Evolutionary conservation across 441 rosid genomes (phyloP).

Genomic region (Pelargonium fulgidum): DNA sequence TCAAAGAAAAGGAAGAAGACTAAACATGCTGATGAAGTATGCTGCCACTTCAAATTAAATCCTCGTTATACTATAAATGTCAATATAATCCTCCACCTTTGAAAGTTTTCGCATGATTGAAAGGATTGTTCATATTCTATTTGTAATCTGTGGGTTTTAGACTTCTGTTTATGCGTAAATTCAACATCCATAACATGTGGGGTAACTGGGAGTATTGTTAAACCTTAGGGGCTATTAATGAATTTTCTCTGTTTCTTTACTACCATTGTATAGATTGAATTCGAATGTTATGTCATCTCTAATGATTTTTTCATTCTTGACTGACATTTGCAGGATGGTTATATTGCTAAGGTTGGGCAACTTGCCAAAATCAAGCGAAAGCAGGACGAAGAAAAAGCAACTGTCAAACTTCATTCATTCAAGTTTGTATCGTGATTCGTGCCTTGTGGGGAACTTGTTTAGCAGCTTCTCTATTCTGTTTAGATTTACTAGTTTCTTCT

Average conservation of each 20-base stretch:
- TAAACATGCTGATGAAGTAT: conserved; percentile 24
- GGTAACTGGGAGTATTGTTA: not conserved
- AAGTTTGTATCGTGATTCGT: conserved; percentile 33
- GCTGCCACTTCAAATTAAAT: conserved; percentile 14
- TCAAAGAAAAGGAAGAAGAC: conserved; percentile 28
- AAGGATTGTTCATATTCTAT: not conserved
- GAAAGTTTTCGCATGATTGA: not conserved
- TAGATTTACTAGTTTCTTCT: conserved; percentile 23
- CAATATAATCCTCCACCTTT: not conserved
- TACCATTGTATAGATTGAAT: not conserved
- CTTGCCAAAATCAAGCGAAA: conserved; percentile 58
- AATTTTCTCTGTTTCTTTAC: not conserved
- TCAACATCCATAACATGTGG: not conserved
- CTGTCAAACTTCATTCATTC: conserved; percentile 56
- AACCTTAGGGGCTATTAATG: not conserved
- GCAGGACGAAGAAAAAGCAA: conserved; percentile 72
- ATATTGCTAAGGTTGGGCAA: conserved; percentile 48
- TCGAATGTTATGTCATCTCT: conserved; percentile 3
- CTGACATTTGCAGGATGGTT: conserved; percentile 36
- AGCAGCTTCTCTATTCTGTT: conserved; percentile 17
- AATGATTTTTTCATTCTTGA: conserved; percentile 16
- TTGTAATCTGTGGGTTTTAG: not conserved
- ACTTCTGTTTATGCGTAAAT: not conserved
- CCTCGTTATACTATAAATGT: not conserved
- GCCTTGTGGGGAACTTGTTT: conserved; percentile 12